Conservation (phyloP, 2,329 filamentous ascomycete genomes). For the Hypoxylon sp. region DNA sequence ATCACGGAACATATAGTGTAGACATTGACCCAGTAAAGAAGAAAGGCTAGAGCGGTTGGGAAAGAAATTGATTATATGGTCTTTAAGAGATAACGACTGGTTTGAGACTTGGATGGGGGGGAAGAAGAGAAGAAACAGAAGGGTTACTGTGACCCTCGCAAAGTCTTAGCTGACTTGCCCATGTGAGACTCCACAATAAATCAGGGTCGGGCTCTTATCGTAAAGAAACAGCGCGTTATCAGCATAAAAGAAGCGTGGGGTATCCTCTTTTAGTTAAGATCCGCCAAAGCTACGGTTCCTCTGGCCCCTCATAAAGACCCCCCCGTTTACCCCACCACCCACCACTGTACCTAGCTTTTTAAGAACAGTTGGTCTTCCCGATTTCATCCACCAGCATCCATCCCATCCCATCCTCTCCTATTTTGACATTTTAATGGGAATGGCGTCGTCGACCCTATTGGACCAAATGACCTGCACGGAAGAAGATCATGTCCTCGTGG, state of each 20-base stretch:
- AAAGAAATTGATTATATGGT: constrained; percentile 14
- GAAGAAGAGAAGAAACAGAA: constrained; percentile 14
- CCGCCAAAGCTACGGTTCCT: neutral
- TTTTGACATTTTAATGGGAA: constrained; percentile 19
- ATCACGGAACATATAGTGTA: constrained; percentile 12
- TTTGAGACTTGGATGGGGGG: constrained; percentile 22
- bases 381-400: constrained; percentile 19
- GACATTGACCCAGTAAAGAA: constrained; percentile 5
- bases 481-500: constrained; percentile 31
- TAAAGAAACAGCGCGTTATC: constrained; percentile 20
- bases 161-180: constrained; percentile 45
- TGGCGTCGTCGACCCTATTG: constrained; percentile 19
- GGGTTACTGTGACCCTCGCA: constrained; percentile 28
- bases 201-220: constrained; percentile 36
- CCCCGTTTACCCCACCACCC: neutral
- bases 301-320: constrained; percentile 8
- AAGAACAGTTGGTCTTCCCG: constrained; percentile 23
- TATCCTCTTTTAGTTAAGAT: neutral
- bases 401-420: constrained; percentile 3
- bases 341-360: neutral
- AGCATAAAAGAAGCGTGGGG: constrained; percentile 17
- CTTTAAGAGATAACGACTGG: constrained; percentile 27
- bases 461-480: constrained; percentile 16
- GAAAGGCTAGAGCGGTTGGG: constrained; percentile 2
- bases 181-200: constrained; percentile 41